A percentile compares a stretch with the other conserved stretches of the same genome.
phyloP scores from a whole-genome alignment of 345 rosid genomes.

The Salix suchowensis region DNA sequence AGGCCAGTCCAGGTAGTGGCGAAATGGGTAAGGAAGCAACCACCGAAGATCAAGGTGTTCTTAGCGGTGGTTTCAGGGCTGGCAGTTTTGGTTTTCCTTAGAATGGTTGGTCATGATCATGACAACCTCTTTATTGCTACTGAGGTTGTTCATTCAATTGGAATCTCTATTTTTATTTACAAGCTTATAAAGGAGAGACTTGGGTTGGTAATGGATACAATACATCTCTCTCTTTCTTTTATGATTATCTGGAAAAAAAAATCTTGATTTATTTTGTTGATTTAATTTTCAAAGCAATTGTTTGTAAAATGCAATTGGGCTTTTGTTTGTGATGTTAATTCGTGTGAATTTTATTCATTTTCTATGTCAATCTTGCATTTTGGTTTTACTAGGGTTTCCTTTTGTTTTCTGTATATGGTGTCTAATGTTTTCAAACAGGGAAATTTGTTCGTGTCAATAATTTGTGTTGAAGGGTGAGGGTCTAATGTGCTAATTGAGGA shows the following conservation, averaged over 20 bases:
- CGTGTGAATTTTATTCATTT: neutral
- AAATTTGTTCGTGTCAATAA: neutral
- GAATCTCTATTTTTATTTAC: constrained; percentile 86
- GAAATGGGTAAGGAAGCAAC: constrained; percentile 87
- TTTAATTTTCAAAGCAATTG: neutral
- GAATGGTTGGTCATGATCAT: constrained; percentile 87
- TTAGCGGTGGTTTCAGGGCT: constrained; percentile 83
- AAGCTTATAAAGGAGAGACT: constrained; percentile 87
- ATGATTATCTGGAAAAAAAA: neutral
- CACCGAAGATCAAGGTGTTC: constrained; percentile 95
- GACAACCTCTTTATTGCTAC: constrained; percentile 96
- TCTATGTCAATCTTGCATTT: neutral
- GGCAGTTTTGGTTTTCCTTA: constrained; percentile 83
- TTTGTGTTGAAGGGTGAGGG: neutral
- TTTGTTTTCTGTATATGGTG: neutral
- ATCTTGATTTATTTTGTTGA: neutral
- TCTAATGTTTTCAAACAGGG: neutral
- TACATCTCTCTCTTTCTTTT: neutral
- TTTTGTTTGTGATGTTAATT: neutral
- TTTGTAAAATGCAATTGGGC: neutral
- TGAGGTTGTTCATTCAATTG: constrained; percentile 89
- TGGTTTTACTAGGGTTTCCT: neutral
- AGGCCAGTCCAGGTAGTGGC: constrained; percentile 67
- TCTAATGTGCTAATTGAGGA: neutral
- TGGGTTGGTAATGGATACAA: constrained; percentile 65